These are phyloP conservation scores for Yarrowia sp. DNA, from an alignment of 805 yeast genomes.

Conservation along the genomic window DNA sequence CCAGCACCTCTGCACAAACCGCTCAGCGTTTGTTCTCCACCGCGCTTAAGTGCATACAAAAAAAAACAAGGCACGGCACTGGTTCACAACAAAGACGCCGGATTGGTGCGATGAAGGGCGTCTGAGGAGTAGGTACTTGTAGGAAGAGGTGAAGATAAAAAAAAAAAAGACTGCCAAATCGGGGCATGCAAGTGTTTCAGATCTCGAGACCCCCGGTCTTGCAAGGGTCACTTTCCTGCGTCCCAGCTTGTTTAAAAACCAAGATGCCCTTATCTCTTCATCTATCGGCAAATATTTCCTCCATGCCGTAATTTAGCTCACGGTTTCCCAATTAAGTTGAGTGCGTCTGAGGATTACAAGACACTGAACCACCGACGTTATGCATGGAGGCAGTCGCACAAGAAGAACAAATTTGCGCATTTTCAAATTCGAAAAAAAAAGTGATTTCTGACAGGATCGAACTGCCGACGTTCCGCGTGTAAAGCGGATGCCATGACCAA, in stretches of 20 bases:
- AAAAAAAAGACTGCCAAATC: too few relatives aligned
- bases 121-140: neutral
- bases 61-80: constrained; percentile 19
- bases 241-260: neutral
- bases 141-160: neutral
- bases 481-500: neutral
- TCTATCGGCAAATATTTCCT: neutral
- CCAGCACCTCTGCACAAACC: neutral
- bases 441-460: neutral
- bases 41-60: constrained; percentile 16
- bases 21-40: neutral
- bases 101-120: constrained; percentile 15
- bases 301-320: too few relatives aligned
- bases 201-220: too few relatives aligned
- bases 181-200: too few relatives aligned
- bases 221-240: too few relatives aligned
- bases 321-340: too few relatives aligned
- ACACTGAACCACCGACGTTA: constrained; percentile 1
- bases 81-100: constrained; percentile 4
- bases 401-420: too few relatives aligned
- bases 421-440: neutral
- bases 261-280: too few relatives aligned
- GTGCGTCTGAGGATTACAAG: neutral
- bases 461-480: constrained; percentile 1
- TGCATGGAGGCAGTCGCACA: neutral